Conservation (phyloP, 495 filamentous ascomycete species). For the Podospora didyma region DNA sequence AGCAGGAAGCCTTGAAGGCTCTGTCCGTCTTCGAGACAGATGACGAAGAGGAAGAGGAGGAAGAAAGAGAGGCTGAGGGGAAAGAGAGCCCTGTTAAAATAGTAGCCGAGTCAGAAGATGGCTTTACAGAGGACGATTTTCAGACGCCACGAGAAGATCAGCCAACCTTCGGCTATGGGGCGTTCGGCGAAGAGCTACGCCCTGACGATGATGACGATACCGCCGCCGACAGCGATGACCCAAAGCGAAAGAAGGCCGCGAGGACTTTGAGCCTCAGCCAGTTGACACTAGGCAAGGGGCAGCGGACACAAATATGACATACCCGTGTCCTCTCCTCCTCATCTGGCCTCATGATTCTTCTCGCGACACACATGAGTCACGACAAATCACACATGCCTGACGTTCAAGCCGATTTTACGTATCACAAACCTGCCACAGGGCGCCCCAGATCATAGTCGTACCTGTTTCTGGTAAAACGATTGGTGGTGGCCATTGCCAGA, state of each 20-base stretch:
- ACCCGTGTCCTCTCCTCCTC: neutral
- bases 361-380: neutral
- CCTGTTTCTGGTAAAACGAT: too few relatives aligned
- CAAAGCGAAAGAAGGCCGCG: constrained; percentile 38
- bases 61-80: constrained; percentile 8
- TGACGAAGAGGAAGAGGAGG: constrained; percentile 31
- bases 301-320: constrained; percentile 17
- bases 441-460: too few relatives aligned
- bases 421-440: too few relatives aligned
- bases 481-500: too few relatives aligned
- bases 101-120: constrained; percentile 19
- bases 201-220: constrained; percentile 25
- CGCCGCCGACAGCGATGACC: constrained; percentile 21
- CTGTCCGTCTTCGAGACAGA: constrained; percentile 36
- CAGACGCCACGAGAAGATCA: constrained; percentile 41
- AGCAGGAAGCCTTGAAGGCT: constrained; percentile 9
- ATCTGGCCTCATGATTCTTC: neutral
- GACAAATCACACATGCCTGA: neutral
- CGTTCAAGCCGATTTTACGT: too few relatives aligned
- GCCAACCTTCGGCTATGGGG: constrained; percentile 32
- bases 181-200: constrained; percentile 40
- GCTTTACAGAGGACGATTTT: constrained; percentile 34
- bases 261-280: constrained; percentile 48
- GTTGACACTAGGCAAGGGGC: constrained; percentile 39
- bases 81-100: neutral